Conservation (phyloP, 257 asterid genomes). For the Forsythia suspensa region DNA sequence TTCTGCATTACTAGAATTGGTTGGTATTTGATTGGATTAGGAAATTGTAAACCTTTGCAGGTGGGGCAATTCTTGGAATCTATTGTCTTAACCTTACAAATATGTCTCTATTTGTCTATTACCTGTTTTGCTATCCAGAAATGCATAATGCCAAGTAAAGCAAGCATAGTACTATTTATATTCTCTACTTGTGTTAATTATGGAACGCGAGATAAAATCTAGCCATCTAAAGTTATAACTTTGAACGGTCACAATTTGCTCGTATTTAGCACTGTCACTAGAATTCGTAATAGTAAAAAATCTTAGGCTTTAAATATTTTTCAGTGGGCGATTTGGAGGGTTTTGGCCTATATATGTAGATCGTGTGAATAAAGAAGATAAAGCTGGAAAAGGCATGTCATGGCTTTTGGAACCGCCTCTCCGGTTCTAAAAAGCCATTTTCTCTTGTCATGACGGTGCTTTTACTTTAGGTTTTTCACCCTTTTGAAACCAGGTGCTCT, state of each 20-base stretch:
- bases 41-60: neutral
- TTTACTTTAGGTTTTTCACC: constrained; percentile 18
- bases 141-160: neutral
- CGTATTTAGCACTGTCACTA: neutral
- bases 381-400: constrained; percentile 12
- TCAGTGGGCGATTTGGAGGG: constrained; percentile 38
- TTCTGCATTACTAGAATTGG: neutral
- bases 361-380: constrained; percentile 10
- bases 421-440: constrained; percentile 23
- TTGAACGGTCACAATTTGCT: neutral
- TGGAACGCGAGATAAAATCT: constrained; percentile 3
- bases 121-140: neutral
- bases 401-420: constrained; percentile 1
- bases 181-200: neutral
- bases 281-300: neutral
- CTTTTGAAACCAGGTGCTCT: neutral
- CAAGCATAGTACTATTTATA: neutral
- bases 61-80: neutral
- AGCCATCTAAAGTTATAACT: neutral
- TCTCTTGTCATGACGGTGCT: constrained; percentile 16
- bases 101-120: neutral
- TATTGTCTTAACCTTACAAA: neutral
- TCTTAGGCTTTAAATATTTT: constrained; percentile 3
- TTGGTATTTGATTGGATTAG: neutral
- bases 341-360: constrained; percentile 26